Evolutionary conservation across 371 early-diverging fungal species (phyloP).

Genomic region (Phascolomyces articulosus): DNA sequence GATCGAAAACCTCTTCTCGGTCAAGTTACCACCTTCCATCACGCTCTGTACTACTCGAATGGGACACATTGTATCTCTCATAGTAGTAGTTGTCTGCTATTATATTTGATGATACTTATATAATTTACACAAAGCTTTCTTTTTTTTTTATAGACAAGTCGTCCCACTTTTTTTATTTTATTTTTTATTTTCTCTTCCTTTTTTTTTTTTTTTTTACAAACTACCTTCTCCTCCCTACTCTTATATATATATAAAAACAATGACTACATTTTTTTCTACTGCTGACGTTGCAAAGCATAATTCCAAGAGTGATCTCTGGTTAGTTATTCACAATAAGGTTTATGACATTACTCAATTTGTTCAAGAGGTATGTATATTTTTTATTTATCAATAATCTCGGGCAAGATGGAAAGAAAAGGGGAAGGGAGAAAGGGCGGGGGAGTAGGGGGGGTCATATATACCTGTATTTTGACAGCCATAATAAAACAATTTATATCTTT

Average conservation of each 20-base stretch:
- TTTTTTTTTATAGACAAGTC: no score
- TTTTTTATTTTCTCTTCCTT: not conserved
- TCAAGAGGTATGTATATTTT: slow-evolving; percentile 64
- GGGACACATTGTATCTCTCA: not conserved
- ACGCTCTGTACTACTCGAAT: not conserved
- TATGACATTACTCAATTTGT: slow-evolving; percentile 84
- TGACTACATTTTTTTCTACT: slow-evolving; percentile 40
- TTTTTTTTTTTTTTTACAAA: not conserved
- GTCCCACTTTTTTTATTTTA: not conserved
- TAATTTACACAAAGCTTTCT: no score
- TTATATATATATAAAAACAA: slow-evolving; percentile 8
- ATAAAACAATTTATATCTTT: not conserved
- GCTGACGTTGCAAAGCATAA: slow-evolving; percentile 66
- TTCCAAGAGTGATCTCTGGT: slow-evolving; percentile 61
- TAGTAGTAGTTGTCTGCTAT: no score
- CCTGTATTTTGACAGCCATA: not conserved
- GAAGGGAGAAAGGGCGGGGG: no score
- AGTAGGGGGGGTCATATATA: no score
- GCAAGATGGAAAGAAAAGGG: no score
- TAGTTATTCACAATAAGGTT: slow-evolving; percentile 81
- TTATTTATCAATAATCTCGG: not conserved
- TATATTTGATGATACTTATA: no score
- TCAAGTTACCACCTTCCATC: not conserved
- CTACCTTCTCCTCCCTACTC: not conserved
- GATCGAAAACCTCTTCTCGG: no score